Evolutionary conservation across 1,284 basidiomycete genomes (phyloP).

Genomic region (Cystobasidium slooffiae): DNA sequence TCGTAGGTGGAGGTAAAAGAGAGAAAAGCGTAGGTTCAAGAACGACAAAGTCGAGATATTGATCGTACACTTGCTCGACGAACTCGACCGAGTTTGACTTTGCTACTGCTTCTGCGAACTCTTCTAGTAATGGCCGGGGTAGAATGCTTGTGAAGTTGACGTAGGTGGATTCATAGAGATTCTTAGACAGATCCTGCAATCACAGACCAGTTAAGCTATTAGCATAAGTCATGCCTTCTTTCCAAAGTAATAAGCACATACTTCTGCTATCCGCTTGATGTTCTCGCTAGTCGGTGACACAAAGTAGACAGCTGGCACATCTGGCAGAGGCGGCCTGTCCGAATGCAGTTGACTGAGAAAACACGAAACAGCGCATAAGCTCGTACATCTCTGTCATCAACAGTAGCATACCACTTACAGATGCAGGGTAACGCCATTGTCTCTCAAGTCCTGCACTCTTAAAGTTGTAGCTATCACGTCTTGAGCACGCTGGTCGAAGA

Average conservation of each 20-base stretch:
- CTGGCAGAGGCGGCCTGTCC: slow-evolving; percentile 81
- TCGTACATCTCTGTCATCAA: background rate
- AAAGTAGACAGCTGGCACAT: slow-evolving; percentile 98
- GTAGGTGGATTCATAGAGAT: slow-evolving; percentile 89
- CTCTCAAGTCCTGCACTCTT: slow-evolving; percentile 92
- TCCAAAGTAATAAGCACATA: slow-evolving; percentile 55
- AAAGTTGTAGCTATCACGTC: slow-evolving; percentile 94
- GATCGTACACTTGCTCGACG: slow-evolving; percentile 87
- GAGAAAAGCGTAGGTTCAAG: slow-evolving; percentile 96
- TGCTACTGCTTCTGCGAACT: slow-evolving; percentile 87
- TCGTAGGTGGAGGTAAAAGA: slow-evolving; percentile 64
- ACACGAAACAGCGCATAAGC: background rate
- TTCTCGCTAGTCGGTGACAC: slow-evolving; percentile 87
- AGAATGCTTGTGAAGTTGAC: slow-evolving; percentile 94
- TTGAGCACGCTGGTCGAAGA: slow-evolving; percentile 93
- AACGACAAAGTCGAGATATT: slow-evolving; percentile 95
- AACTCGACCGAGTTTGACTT: slow-evolving; percentile 80
- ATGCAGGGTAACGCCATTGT: slow-evolving; percentile 95
- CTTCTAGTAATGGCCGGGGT: slow-evolving; percentile 84
- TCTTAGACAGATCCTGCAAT: slow-evolving; percentile 69
- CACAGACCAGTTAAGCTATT: background rate
- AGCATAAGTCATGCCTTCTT: background rate
- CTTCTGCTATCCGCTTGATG: slow-evolving; percentile 84
- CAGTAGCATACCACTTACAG: slow-evolving; percentile 67
- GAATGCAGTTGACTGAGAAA: slow-evolving; percentile 81